Evolutionary conservation across 2,329 filamentous ascomycete species (phyloP), one percentile per base, ranked within the genome.

Genomic region (Xylariaceae sp.): DNA sequence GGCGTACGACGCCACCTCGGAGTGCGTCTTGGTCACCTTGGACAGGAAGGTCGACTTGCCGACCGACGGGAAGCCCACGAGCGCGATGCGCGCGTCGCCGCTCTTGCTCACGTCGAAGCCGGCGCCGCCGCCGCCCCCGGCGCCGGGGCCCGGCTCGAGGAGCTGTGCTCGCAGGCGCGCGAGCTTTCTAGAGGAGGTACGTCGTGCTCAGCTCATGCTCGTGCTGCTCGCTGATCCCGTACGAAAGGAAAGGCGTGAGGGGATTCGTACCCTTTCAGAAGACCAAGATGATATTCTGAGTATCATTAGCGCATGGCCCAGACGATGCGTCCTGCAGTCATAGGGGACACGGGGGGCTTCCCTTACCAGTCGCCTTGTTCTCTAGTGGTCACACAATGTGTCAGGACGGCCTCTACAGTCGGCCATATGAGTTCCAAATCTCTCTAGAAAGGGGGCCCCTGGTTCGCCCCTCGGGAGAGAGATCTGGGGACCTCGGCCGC

Each of bases 41-140:
- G 89, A 95, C n/a, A 98, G 61, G 56, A 98, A 96, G 0, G 92
- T 98, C 3, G 92, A 98, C 67, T 98, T 98, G 58, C 92, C 92
- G 32, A 98, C 92, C 0, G 93, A 98, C 0, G 93, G 92, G 51
- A 98, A 98, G n/a, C 92, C 92, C 34, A 98, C 93, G 2, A 98
- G 77, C 2, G 93, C 88, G 63, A 98, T 96, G 53, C 92, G 80
- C 11, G 92, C 92, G 68, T 98, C 92, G 43, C 92, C 92, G 46
- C 83, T 90, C 64, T 98, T 98, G 59, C 83, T 92, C 26, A 98
- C 92, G 55, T 90, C 84, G 59, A 93, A 98, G 8, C 92, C 92
- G 3, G 82, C 65, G 16, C 92, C 90, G 12, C 78, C 83, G 9
- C 84, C 82, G 12, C 77, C 74, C 22, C 87, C 85, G 8, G 84